Evolutionary conservation across 2,329 filamentous ascomycete species (phyloP).

Genomic region (Phyllosticta citrichinensis): DNA sequence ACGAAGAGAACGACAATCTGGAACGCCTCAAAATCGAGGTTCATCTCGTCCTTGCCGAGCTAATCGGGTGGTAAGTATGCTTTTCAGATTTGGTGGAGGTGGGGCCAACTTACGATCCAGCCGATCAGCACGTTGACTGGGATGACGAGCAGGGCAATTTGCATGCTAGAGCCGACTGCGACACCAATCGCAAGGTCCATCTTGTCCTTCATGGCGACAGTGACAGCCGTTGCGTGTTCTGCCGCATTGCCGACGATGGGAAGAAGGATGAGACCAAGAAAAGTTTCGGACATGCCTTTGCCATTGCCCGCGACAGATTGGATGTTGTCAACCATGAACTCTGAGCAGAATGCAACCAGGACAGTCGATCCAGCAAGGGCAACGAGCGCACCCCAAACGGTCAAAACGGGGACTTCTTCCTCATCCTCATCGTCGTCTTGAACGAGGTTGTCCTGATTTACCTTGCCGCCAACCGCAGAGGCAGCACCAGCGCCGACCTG

Average conservation of each 20-base stretch:
- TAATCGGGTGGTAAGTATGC: neutral
- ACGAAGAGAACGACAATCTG: conserved; percentile 59
- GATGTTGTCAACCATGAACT: conserved; percentile 54
- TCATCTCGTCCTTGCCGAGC: conserved; percentile 52
- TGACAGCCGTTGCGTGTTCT: conserved; percentile 55
- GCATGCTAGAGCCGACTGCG: conserved; percentile 55
- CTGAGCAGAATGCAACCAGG: conserved; percentile 67
- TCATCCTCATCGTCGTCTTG: conserved; percentile 36
- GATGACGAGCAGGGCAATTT: conserved; percentile 53
- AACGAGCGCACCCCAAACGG: conserved; percentile 59
- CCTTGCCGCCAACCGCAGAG: conserved; percentile 39
- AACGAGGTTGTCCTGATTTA: conserved; percentile 38
- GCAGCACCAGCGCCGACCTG: conserved; percentile 43
- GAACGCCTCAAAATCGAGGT: conserved; percentile 77
- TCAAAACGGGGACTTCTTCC: conserved; percentile 63
- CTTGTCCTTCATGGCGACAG: conserved; percentile 54
- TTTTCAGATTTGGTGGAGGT: neutral
- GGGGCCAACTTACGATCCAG: conserved; percentile 36
- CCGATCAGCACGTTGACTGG: conserved; percentile 51
- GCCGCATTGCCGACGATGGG: conserved; percentile 58
- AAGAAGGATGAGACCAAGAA: conserved; percentile 53
- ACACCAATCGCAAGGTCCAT: conserved; percentile 60
- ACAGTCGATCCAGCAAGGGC: conserved; percentile 65
- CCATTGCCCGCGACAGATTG: conserved; percentile 40
- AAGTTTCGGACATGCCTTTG: conserved; percentile 45